These are phyloP conservation scores for Candida palmyrensis DNA, from an alignment of 805 yeast species.

Conservation along the genomic window DNA sequence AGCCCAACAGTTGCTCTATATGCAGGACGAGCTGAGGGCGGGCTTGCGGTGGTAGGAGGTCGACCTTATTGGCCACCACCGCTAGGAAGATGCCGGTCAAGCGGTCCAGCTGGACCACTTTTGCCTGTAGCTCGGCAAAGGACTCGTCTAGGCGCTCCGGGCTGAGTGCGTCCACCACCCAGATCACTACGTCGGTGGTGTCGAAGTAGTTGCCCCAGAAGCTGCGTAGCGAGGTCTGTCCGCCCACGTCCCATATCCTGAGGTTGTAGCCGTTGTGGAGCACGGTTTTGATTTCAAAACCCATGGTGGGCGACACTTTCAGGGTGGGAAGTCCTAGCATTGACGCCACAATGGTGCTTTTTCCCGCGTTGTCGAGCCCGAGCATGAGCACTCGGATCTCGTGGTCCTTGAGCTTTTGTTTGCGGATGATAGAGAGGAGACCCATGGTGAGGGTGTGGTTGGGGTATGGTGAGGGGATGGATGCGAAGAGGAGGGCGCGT, in stretches of 20 bases:
- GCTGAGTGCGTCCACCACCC: conserved; percentile 78
- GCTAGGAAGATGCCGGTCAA: conserved; percentile 66
- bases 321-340: conserved; percentile 46
- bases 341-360: conserved; percentile 72
- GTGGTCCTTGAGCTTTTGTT: conserved; percentile 74
- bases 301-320: conserved; percentile 82
- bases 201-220: conserved; percentile 85
- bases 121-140: conserved; percentile 53
- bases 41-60: conserved; percentile 26
- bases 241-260: conserved; percentile 88
- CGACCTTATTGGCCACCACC: conserved; percentile 72
- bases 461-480: too few relatives aligned
- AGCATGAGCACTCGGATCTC: conserved; percentile 72
- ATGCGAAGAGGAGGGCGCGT: too few relatives aligned
- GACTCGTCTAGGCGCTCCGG: conserved; percentile 62
- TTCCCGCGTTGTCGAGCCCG: conserved; percentile 90
- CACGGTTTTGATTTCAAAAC: conserved; percentile 73
- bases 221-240: conserved; percentile 34
- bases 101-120: conserved; percentile 60
- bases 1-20: too few relatives aligned
- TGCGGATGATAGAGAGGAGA: conserved; percentile 68
- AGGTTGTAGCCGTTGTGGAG: conserved; percentile 38
- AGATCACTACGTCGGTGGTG: conserved; percentile 63
- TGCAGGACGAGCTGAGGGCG: too few relatives aligned
- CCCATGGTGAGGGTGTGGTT: conserved; percentile 64